phyloP scores from a whole-genome alignment of 768 basidiomycete genomes.

The Xanthoconium stramineum region DNA sequence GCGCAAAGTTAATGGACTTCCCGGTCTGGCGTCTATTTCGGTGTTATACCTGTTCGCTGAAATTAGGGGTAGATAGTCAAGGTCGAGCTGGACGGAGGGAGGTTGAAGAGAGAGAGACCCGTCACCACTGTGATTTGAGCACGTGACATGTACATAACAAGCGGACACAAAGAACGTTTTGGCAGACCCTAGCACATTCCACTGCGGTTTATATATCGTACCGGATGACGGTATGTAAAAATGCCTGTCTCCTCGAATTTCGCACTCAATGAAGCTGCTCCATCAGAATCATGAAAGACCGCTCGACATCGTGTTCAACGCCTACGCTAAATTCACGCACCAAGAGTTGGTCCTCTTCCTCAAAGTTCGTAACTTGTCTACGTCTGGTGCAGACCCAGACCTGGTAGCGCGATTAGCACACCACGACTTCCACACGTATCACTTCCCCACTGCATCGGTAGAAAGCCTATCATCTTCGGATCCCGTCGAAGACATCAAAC shows the following conservation, averaged over 20 bases:
- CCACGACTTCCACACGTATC: conserved; percentile 72
- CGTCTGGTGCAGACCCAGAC: conserved; percentile 56
- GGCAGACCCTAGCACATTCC: too few relatives aligned
- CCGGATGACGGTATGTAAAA: conserved; percentile 43
- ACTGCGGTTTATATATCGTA: background rate
- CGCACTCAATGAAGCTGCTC: conserved; percentile 18
- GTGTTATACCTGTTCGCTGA: too few relatives aligned
- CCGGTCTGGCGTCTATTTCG: too few relatives aligned
- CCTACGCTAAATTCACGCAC: conserved; percentile 65
- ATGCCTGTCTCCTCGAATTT: background rate
- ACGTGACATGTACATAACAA: too few relatives aligned
- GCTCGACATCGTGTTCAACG: conserved; percentile 52
- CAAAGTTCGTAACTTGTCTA: conserved; percentile 67
- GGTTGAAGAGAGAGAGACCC: too few relatives aligned
- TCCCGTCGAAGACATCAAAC: conserved; percentile 15
- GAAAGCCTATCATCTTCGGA: conserved; percentile 28
- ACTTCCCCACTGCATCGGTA: conserved; percentile 41
- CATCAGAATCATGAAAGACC: conserved; percentile 26
- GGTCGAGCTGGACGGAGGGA: too few relatives aligned
- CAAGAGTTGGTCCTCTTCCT: conserved; percentile 74
- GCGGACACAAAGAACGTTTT: too few relatives aligned
- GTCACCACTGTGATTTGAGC: too few relatives aligned
- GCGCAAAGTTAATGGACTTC: too few relatives aligned
- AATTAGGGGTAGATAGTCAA: too few relatives aligned
- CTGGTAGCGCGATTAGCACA: conserved; percentile 71